Evolutionary conservation across 2,329 filamentous ascomycete genomes (phyloP), one percentile per base, ranked within the genome.

Genomic region (Aureobasidium sp.): DNA sequence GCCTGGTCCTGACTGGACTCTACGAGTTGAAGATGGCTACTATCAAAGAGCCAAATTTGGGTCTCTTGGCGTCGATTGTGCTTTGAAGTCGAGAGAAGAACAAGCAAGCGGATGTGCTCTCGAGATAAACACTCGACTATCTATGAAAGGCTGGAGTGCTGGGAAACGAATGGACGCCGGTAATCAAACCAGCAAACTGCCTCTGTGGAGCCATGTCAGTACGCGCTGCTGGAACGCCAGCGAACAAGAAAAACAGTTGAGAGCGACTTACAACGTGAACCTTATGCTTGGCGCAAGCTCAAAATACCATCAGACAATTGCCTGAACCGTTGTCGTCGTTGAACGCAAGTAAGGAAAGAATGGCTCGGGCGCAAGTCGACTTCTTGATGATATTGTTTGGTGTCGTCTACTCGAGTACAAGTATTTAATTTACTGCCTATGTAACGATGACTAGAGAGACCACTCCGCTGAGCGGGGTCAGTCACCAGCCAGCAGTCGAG

Each of bases 121-220:
- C 24, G 37, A 55, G 20, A 20, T 39, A 27, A 44, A 47, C n/a
- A 57, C 27, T 15, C 29, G 53, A 47, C 37, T 34, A 15, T 12
- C 17, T 57, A n/a, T 27, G 15, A 20, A 63, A 52, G 53, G 17
- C 61, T 24, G 44, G 47, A 50, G 27, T 72, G 68, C 73, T 71
- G 50, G 68, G 37, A 70, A 75, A 74, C 67, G 73, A 75, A 69
- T 66, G 74, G 74, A 76, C 73, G 73, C 73, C 73, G 73, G 71
- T 67, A 50, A 59, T 65, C 59, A 64, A 69, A 70, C 70, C 72
- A 72, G 71, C 57, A 60, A 43, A 51, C 39, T 43, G 57, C 27
- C 29, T 50, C 44, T 60, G 46, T 43, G n/a, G 17, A 27, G 27
- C 29, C 51, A 55, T 55, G 53, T 57, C 53, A 57, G 39, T 46